phyloP scores from a whole-genome alignment of 345 rosid species.

The Zanthoxylum bungeanum region DNA sequence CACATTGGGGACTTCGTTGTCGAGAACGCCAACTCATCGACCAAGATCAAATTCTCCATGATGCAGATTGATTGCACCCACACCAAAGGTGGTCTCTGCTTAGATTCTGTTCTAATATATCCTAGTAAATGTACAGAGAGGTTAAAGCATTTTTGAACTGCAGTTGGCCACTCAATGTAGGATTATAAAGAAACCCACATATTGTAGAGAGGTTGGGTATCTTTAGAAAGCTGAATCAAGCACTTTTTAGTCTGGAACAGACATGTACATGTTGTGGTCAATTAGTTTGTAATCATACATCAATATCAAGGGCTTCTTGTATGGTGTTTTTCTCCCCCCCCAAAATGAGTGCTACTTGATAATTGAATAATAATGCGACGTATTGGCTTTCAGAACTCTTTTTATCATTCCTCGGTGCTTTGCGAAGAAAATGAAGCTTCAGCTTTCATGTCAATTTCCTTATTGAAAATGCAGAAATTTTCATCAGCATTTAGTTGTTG shows the following conservation, averaged over 20 bases:
- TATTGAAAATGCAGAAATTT: not conserved
- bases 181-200: not conserved
- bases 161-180: slow-evolving; percentile 24
- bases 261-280: not conserved
- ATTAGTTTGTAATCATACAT: not conserved
- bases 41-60: slow-evolving; percentile 74
- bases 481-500: not conserved
- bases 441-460: not conserved
- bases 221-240: slow-evolving; percentile 1
- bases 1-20: slow-evolving; percentile 85
- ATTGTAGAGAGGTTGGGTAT: slow-evolving; percentile 19
- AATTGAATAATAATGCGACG: not conserved
- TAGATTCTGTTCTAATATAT: slow-evolving; percentile 72
- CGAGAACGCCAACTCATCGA: slow-evolving; percentile 22
- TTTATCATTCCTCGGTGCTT: not conserved
- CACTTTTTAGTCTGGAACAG: not conserved
- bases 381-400: not conserved
- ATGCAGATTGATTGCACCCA: slow-evolving; percentile 98
- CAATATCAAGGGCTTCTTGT: not conserved
- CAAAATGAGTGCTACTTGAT: not conserved
- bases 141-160: slow-evolving; percentile 53
- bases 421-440: not conserved
- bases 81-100: slow-evolving; percentile 91
- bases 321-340: not conserved
- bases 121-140: slow-evolving; percentile 62